Percentiles rank a stretch among this genome's conserved stretches.
phyloP scores from a whole-genome alignment of 2,329 filamentous ascomycete species.

The Nemania sp. region DNA sequence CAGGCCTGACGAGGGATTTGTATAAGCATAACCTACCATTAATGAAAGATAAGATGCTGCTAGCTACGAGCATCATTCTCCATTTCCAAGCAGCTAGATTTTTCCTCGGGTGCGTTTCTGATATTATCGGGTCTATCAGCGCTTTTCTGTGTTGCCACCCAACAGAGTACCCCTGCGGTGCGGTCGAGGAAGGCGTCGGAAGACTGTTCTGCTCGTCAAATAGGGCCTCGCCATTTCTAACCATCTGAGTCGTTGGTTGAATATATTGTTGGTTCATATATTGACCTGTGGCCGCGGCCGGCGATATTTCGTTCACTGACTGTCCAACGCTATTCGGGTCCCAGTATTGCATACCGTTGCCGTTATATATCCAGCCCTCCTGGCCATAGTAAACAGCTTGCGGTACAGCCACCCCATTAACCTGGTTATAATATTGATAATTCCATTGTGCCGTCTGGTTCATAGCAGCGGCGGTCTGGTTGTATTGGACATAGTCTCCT shows the following conservation, averaged over 20 bases:
- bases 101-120: slow-evolving; percentile 36
- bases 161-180: slow-evolving; percentile 10
- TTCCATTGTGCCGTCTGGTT: slow-evolving; percentile 23
- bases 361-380: slow-evolving; percentile 25
- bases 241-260: slow-evolving; percentile 6
- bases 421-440: slow-evolving; percentile 19
- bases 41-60: slow-evolving; percentile 41
- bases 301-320: slow-evolving; percentile 1
- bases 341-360: slow-evolving; percentile 31
- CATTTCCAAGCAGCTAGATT: slow-evolving; percentile 41
- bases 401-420: slow-evolving; percentile 27
- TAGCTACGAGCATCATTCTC: slow-evolving; percentile 41
- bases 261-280: slow-evolving; percentile 22
- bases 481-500: slow-evolving; percentile 8
- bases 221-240: background rate
- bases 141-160: slow-evolving; percentile 33
- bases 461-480: background rate
- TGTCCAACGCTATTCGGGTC: slow-evolving; percentile 24
- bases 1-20: background rate
- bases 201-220: background rate
- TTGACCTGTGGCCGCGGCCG: slow-evolving; percentile 8
- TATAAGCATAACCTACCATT: slow-evolving; percentile 40
- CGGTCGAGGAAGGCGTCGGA: background rate
- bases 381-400: slow-evolving; percentile 30
- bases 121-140: slow-evolving; percentile 26